Evolutionary conservation across 176 grass and related monocot genomes (phyloP).

Genomic region (Cenchrus fungigraminus): DNA sequence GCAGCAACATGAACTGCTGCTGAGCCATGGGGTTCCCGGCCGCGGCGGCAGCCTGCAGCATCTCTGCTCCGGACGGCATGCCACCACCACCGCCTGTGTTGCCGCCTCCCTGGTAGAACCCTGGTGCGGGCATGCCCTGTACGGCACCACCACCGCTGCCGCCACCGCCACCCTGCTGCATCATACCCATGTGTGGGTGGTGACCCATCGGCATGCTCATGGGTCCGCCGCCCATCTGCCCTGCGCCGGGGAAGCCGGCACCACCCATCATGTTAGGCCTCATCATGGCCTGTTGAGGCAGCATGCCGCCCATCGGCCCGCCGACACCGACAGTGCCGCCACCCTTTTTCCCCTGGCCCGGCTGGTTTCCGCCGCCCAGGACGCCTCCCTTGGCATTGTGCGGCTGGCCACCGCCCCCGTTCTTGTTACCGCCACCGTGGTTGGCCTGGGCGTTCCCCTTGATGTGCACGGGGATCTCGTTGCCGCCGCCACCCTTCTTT

Average conservation of each 20-base stretch:
- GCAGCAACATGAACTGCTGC: constrained; percentile 56
- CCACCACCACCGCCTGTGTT: constrained; percentile 40
- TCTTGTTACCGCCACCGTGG: background rate
- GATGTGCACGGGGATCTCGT: constrained; percentile 48
- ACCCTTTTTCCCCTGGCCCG: constrained; percentile 39
- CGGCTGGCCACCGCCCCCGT: constrained; percentile 19
- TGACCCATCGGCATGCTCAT: constrained; percentile 58
- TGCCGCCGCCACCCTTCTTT: constrained; percentile 42
- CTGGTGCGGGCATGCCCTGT: constrained; percentile 50
- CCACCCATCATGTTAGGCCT: constrained; percentile 52
- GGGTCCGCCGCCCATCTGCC: constrained; percentile 58
- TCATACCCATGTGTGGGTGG: constrained; percentile 33
- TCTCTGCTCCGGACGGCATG: constrained; percentile 41
- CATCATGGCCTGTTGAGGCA: constrained; percentile 47
- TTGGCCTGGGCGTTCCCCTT: constrained; percentile 46
- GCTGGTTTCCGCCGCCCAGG: background rate
- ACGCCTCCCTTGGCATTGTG: background rate
- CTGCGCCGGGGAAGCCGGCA: constrained; percentile 49
- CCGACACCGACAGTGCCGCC: constrained; percentile 7
- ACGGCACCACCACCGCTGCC: constrained; percentile 36
- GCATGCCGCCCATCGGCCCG: constrained; percentile 39
- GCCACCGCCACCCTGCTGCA: constrained; percentile 25
- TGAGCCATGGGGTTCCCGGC: constrained; percentile 52
- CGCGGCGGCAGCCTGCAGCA: constrained; percentile 58
- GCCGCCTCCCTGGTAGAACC: constrained; percentile 50